Base-by-base conservation (phyloP, 1,139 yeast species). In the Hyphopichia burtonii region DNA sequence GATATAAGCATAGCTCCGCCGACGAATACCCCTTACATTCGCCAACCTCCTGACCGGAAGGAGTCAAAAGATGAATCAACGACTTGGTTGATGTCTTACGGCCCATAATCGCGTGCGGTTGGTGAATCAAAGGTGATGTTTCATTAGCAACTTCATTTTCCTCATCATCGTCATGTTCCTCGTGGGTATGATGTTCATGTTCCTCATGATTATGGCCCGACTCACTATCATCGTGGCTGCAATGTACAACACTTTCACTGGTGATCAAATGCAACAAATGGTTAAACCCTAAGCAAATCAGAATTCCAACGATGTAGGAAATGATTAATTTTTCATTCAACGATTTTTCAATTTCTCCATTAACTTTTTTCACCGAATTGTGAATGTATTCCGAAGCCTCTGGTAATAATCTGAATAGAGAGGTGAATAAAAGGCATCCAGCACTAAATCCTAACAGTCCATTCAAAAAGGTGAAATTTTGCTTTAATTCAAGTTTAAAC, bases 201-300 rank as follows among this genome's bases (percentile, higher is more conserved):
- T 20, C 22, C 31, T 45, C 41, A 35, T 48, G 45, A 38, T 36
- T 45, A 19, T 37, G 41, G 28, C 44, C 44, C 20, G 46, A 49
- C 14, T 36, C 28, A 22, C 23, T 22, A 22, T 22, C 23, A 6
- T 22, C 23, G 53, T 90, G 96, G 15, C 80, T 83, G 61, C 97
- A 90, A 56, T 90, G 96, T 0, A 91, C 88, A 23, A 91, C 78
- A 25, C 94, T 83, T 55, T 87, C 88, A 44, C 93, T 80, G 2
- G 97, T 88, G 42, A 83, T 61, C 34, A 80, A 61, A 59, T 91
- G 96, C 14, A 91, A 79, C 0, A 83, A 36, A 20, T 71, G 61
- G 58, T 90, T 90, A 48, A 91, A 66, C 2, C 64, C 49, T 1
- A 82, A 61, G 54, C 96, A 87, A 3, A 80, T 51, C 1, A 67